Conservation (phyloP, 345 rosid species). For the Eutrema heterophyllum region DNA sequence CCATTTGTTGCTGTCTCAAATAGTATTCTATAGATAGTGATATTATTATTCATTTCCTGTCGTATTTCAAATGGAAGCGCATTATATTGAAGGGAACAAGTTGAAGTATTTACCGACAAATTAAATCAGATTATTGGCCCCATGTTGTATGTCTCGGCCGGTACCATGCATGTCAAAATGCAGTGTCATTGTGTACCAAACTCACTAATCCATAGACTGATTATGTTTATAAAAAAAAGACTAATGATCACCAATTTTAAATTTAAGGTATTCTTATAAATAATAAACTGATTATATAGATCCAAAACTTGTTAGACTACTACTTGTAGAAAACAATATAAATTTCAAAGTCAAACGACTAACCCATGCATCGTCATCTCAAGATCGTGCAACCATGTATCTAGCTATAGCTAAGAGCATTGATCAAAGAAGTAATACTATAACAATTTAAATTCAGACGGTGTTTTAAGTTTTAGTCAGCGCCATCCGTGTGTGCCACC, state of each 20-base stretch:
- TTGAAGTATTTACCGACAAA: neutral
- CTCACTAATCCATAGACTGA: neutral
- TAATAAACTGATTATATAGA: neutral
- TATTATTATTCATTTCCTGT: neutral
- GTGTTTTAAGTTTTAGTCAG: conserved; percentile 31
- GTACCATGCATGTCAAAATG: conserved; percentile 22
- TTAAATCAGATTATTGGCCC: conserved; percentile 3
- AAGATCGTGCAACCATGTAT: conserved; percentile 52
- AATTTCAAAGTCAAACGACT: conserved; percentile 16
- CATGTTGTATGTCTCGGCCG: conserved; percentile 12
- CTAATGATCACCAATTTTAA: neutral
- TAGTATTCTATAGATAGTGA: neutral
- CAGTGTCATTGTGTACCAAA: neutral
- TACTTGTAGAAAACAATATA: neutral
- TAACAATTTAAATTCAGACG: conserved; percentile 2
- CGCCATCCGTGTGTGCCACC: conserved; percentile 35
- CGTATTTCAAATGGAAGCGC: neutral
- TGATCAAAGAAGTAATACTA: neutral
- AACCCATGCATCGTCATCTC: conserved; percentile 16
- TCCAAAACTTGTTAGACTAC: neutral
- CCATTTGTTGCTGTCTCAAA: conserved; percentile 16
- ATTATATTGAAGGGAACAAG: no score
- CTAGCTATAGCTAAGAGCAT: no score
- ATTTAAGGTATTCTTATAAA: no score
- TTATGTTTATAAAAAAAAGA: neutral